phyloP scores from a whole-genome alignment of 2,329 filamentous ascomycete species.

The Capronia americana region DNA sequence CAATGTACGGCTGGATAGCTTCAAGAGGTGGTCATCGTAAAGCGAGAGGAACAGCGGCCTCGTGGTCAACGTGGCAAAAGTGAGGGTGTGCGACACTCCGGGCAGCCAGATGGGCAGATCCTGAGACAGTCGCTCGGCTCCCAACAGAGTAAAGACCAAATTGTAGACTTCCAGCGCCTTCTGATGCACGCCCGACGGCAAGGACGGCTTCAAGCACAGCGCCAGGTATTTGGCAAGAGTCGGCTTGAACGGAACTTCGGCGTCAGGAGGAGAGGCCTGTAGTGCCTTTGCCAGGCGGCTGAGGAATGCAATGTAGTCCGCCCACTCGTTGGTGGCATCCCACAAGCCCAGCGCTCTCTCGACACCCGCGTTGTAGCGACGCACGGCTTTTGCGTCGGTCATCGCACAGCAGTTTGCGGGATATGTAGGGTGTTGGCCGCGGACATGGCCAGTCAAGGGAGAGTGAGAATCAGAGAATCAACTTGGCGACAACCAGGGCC shows the following conservation, averaged over 20 bases:
- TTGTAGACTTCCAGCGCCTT: slow-evolving; percentile 94
- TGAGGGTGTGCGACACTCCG: slow-evolving; percentile 84
- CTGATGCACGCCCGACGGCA: slow-evolving; percentile 96
- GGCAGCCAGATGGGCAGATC: slow-evolving; percentile 90
- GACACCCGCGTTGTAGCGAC: slow-evolving; percentile 86
- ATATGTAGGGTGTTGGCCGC: not conserved
- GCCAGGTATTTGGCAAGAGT: slow-evolving; percentile 87
- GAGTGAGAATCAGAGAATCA: not conserved
- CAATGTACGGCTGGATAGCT: slow-evolving; percentile 71
- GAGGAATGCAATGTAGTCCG: slow-evolving; percentile 97
- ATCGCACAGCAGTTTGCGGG: slow-evolving; percentile 16
- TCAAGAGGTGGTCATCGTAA: slow-evolving; percentile 79
- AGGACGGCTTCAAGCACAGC: slow-evolving; percentile 90
- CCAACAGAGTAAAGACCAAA: slow-evolving; percentile 83
- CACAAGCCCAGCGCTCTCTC: slow-evolving; percentile 88
- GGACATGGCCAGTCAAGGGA: slow-evolving; percentile 12
- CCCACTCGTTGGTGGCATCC: slow-evolving; percentile 97
- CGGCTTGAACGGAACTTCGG: slow-evolving; percentile 79
- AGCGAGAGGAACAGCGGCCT: slow-evolving; percentile 84
- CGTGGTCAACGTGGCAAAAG: slow-evolving; percentile 92
- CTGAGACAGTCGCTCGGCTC: slow-evolving; percentile 73
- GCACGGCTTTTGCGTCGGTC: slow-evolving; percentile 70
- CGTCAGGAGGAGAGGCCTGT: slow-evolving; percentile 76
- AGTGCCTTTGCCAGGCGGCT: slow-evolving; percentile 91
- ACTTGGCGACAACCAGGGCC: not conserved